Percentiles rank a stretch among this genome's conserved stretches.
Evolutionary conservation across 371 early-diverging fungal species (phyloP).

Genomic region (Syncephalastrum contaminatum): DNA sequence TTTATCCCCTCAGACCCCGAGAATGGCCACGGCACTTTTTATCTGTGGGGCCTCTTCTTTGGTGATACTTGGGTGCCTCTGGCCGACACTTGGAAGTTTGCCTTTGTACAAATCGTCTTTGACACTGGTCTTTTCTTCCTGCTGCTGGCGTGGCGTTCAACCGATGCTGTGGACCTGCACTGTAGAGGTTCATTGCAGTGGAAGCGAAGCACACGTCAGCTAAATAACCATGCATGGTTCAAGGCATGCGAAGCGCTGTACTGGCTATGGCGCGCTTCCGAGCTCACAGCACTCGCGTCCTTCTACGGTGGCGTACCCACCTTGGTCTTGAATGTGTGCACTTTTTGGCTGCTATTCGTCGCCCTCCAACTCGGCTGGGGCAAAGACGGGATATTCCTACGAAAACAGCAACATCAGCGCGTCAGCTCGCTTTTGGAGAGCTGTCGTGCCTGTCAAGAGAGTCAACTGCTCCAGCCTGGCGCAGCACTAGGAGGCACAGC

Average conservation of each 20-base stretch:
- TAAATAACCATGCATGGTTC: constrained; percentile 33
- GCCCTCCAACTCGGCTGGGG: constrained; percentile 25
- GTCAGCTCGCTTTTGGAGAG: background rate
- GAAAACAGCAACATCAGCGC: constrained; percentile 6
- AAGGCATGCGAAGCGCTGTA: constrained; percentile 27
- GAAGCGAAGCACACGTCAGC: constrained; percentile 5
- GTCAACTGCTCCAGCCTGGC: background rate
- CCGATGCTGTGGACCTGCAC: constrained; percentile 17
- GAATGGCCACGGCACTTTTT: constrained; percentile 54
- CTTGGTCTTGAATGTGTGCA: constrained; percentile 24
- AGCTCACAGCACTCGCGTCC: constrained; percentile 29
- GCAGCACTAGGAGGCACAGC: too few species aligned
- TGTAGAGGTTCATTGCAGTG: constrained; percentile 7
- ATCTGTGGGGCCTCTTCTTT: constrained; percentile 57
- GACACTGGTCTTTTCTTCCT: constrained; percentile 50
- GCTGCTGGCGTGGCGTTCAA: constrained; percentile 26
- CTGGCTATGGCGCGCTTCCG: constrained; percentile 46
- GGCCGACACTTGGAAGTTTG: constrained; percentile 78
- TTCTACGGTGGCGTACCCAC: constrained; percentile 47
- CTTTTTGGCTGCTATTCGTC: constrained; percentile 32
- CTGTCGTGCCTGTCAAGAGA: constrained; percentile 9
- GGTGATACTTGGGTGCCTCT: constrained; percentile 75
- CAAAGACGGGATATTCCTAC: constrained; percentile 20
- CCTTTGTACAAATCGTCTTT: constrained; percentile 41
- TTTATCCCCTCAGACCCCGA: constrained; percentile 54